Evolutionary conservation across 257 asterid genomes (phyloP).

Genomic region (Avicennia marina): DNA sequence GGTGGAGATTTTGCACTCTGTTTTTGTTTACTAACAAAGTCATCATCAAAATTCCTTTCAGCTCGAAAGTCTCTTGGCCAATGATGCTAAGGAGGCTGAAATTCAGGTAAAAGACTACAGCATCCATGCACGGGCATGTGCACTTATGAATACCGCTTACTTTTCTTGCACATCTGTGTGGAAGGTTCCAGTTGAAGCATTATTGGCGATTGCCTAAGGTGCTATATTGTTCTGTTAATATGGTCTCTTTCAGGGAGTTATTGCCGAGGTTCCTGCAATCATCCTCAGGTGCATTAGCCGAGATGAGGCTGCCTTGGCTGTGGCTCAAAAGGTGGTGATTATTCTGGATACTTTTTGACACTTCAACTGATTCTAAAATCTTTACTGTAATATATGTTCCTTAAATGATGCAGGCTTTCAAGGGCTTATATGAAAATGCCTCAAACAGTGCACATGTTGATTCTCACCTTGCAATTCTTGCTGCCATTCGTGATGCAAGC

Average conservation of each 20-base stretch:
- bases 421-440: conserved; percentile 84
- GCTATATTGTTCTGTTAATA: too few relatives aligned
- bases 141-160: too few relatives aligned
- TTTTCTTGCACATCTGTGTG: too few relatives aligned
- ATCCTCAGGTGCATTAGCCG: conserved; percentile 83
- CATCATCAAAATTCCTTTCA: conserved; percentile 33
- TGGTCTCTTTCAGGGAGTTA: conserved; percentile 47
- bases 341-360: conserved; percentile 3
- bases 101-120: conserved; percentile 52
- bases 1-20: too few relatives aligned
- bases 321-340: conserved; percentile 80
- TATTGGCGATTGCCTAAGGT: too few relatives aligned
- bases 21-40: conserved; percentile 18
- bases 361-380: neutral
- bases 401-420: conserved; percentile 59
- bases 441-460: conserved; percentile 59
- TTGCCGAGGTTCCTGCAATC: conserved; percentile 92
- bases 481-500: conserved; percentile 92
- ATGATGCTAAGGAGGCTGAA: conserved; percentile 65
- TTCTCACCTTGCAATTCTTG: conserved; percentile 80
- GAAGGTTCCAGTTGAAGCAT: too few relatives aligned
- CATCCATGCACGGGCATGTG: too few relatives aligned
- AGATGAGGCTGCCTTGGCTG: conserved; percentile 97
- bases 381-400: conserved; percentile 10
- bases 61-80: conserved; percentile 69